These are phyloP conservation scores for Eleusine indica DNA, from an alignment of 176 grass and related monocot species.

Conservation along the genomic window DNA sequence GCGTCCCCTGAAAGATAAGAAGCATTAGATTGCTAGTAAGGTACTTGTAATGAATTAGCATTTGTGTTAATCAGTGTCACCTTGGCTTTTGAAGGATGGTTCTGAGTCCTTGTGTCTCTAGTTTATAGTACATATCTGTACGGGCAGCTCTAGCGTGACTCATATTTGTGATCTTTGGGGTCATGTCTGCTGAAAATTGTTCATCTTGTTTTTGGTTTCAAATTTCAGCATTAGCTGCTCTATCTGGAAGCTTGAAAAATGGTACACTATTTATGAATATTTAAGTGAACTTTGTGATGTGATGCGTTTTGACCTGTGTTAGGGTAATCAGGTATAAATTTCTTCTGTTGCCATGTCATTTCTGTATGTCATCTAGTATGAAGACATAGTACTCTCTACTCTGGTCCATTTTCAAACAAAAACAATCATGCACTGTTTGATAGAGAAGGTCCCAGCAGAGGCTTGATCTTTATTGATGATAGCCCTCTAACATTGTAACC, in stretches of 20 bases:
- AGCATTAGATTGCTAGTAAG: conserved; percentile 53
- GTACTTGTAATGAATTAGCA: conserved; percentile 23
- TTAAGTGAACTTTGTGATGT: conserved; percentile 20
- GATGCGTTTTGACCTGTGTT: not conserved
- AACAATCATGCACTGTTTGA: not conserved
- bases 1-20: conserved; percentile 70
- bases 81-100: conserved; percentile 41
- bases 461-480: conserved; percentile 29
- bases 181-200: conserved; percentile 38
- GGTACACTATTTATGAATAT: conserved; percentile 20
- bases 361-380: not conserved
- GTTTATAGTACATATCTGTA: conserved; percentile 35
- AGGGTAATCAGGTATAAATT: not conserved
- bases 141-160: conserved; percentile 36
- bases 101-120: conserved; percentile 28
- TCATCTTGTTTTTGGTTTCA: conserved; percentile 39
- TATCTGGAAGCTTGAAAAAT: conserved; percentile 42
- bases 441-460: conserved; percentile 52
- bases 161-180: conserved; percentile 28
- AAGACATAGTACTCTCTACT: not conserved
- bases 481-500: conserved; percentile 36
- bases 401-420: not conserved
- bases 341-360: not conserved
- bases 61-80: conserved; percentile 10
- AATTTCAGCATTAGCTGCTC: conserved; percentile 42